These are phyloP conservation scores for Protomyces inouyei DNA, from an alignment of 1,139 yeast species.

Conservation along the genomic window DNA sequence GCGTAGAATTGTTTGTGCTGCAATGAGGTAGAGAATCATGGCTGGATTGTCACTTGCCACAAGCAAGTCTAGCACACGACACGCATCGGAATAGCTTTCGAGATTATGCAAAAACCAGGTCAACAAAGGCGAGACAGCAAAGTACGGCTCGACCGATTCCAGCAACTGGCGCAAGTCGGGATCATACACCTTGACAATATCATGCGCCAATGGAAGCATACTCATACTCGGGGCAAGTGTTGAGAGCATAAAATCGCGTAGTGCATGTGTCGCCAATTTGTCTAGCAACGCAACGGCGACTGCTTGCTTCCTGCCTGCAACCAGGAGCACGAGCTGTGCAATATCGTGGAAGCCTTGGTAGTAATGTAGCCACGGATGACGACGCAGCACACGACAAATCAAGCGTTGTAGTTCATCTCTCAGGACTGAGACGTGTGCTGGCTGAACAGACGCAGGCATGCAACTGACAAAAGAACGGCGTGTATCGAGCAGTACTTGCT, in stretches of 20 bases:
- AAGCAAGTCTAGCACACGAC: conserved; percentile 59
- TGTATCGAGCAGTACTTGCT: conserved; percentile 72
- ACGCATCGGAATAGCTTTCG: conserved; percentile 47
- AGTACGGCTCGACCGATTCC: conserved; percentile 50
- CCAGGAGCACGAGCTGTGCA: conserved; percentile 59
- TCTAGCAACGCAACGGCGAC: conserved; percentile 48
- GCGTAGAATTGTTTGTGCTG: conserved; percentile 12
- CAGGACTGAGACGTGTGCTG: conserved; percentile 34
- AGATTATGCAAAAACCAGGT: conserved; percentile 76
- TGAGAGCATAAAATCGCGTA: conserved; percentile 79
- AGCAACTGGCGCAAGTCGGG: conserved; percentile 49
- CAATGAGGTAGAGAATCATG: conserved; percentile 24
- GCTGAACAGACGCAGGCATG: conserved; percentile 31
- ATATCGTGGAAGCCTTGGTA: conserved; percentile 92
- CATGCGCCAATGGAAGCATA: conserved; percentile 62
- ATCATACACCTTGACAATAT: conserved; percentile 52
- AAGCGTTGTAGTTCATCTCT: conserved; percentile 46
- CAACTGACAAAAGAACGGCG: conserved; percentile 53
- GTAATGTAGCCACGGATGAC: conserved; percentile 61
- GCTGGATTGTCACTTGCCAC: conserved; percentile 43
- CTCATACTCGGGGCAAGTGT: conserved; percentile 61
- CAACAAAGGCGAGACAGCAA: conserved; percentile 65
- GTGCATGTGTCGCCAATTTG: conserved; percentile 53
- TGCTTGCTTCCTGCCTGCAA: conserved; percentile 45
- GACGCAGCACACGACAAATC: conserved; percentile 53